Conservation (phyloP, 2,329 filamentous ascomycete genomes). For the Cladosporium sp. region DNA sequence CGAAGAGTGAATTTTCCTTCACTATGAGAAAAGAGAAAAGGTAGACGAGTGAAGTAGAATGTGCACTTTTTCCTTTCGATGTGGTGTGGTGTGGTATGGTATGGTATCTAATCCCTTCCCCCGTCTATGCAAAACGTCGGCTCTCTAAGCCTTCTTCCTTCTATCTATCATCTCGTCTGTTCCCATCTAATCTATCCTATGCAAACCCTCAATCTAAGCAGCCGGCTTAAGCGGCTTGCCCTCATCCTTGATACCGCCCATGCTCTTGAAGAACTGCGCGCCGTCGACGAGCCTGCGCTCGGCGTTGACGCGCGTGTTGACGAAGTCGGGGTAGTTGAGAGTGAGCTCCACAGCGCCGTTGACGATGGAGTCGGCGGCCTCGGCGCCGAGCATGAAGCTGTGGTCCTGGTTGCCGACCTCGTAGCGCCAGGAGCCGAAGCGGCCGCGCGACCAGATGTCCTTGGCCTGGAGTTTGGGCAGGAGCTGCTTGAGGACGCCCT, state of each 20-base stretch:
- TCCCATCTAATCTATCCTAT: too few relatives aligned
- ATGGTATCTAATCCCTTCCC: too few relatives aligned
- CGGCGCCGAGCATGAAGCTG: constrained; percentile 94
- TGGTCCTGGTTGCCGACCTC: constrained; percentile 97
- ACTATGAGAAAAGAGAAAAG: too few relatives aligned
- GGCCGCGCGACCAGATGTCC: constrained; percentile 91
- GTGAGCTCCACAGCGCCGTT: constrained; percentile 86
- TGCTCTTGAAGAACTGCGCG: constrained; percentile 51
- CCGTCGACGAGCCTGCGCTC: constrained; percentile 58
- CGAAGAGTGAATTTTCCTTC: too few relatives aligned
- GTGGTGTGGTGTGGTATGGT: too few relatives aligned
- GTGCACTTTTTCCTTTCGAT: too few relatives aligned
- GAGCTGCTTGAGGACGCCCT: constrained; percentile 86
- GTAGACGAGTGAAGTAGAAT: too few relatives aligned
- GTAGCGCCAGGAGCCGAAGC: constrained; percentile 97
- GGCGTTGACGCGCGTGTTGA: constrained; percentile 69
- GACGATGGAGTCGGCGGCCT: constrained; percentile 85
- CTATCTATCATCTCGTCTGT: too few relatives aligned
- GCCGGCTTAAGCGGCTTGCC: neutral
- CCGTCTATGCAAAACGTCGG: too few relatives aligned
- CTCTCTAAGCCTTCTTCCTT: too few relatives aligned
- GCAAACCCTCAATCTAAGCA: neutral
- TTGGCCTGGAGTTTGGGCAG: constrained; percentile 86
- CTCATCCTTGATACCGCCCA: neutral
- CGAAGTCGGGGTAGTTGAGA: constrained; percentile 93